These are phyloP conservation scores for Chionographis japonica DNA, from an alignment of 106 monocot genomes.

Conservation along the genomic window DNA sequence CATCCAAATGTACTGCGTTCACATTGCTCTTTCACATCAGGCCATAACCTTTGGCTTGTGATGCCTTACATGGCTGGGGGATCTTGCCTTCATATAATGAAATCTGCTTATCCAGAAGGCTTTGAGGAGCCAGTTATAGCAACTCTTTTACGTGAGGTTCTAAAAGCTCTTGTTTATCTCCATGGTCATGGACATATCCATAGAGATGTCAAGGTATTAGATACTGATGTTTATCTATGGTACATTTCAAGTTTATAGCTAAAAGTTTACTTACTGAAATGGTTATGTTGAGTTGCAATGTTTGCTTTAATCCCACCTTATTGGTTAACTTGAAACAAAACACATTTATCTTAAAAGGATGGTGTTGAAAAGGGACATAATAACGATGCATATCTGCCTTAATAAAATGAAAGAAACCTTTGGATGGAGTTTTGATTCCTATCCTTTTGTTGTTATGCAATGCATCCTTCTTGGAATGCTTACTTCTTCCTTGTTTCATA, in stretches of 20 bases:
- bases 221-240: neutral
- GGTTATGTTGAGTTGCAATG: neutral
- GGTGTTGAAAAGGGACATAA: too few relatives aligned
- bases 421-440: too few relatives aligned
- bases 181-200: slow-evolving; percentile 90
- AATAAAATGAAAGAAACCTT: too few relatives aligned
- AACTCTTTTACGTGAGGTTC: slow-evolving; percentile 79
- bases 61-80: slow-evolving; percentile 97
- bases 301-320: neutral
- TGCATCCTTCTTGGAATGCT: too few relatives aligned
- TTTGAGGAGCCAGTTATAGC: slow-evolving; percentile 94
- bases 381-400: too few relatives aligned
- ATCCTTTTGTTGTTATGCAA: too few relatives aligned
- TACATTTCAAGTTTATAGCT: neutral
- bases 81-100: slow-evolving; percentile 95
- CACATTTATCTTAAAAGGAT: too few relatives aligned
- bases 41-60: slow-evolving; percentile 77
- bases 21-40: slow-evolving; percentile 85
- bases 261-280: neutral
- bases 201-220: slow-evolving; percentile 92
- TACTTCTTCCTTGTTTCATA: too few relatives aligned
- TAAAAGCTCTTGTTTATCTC: slow-evolving; percentile 95
- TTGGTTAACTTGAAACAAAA: too few relatives aligned
- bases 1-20: slow-evolving; percentile 89
- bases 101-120: slow-evolving; percentile 73